These are phyloP conservation scores for Colletotrichum truncatum DNA, from an alignment of 2,329 filamentous ascomycete species.

Conservation along the genomic window DNA sequence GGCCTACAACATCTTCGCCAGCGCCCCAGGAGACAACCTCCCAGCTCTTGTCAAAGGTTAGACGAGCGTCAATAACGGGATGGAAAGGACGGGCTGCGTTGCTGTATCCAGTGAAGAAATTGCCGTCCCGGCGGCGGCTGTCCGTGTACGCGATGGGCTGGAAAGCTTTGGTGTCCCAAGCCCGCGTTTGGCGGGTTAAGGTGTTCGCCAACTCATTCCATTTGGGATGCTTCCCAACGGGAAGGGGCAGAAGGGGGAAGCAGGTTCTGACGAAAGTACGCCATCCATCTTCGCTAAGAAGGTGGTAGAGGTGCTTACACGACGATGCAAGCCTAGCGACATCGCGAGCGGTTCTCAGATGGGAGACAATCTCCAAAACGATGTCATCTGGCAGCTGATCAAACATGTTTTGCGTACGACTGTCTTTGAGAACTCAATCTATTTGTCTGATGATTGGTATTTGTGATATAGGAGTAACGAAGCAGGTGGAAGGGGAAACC, in stretches of 20 bases:
- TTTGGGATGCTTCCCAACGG: constrained; percentile 33
- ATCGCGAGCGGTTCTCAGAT: constrained; percentile 59
- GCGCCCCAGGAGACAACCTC: constrained; percentile 61
- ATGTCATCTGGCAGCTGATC: constrained; percentile 59
- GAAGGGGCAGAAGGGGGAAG: constrained; percentile 52
- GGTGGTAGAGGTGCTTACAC: constrained; percentile 47
- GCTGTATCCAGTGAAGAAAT: constrained; percentile 21
- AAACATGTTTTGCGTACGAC: constrained; percentile 35
- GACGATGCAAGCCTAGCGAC: constrained; percentile 51
- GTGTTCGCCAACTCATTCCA: constrained; percentile 54
- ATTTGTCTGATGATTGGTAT: constrained; percentile 15
- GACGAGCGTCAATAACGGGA: constrained; percentile 56
- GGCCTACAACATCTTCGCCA: constrained; percentile 59
- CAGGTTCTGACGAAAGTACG: constrained; percentile 54
- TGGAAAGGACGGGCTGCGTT: constrained; percentile 44
- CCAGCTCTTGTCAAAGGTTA: constrained; percentile 44
- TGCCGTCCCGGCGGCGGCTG: constrained; percentile 35
- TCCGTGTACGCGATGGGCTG: constrained; percentile 34
- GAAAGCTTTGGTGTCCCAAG: constrained; percentile 61
- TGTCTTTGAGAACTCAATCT: constrained; percentile 7
- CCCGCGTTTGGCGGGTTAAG: constrained; percentile 59
- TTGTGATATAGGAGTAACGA: constrained; percentile 1
- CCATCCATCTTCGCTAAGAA: constrained; percentile 57
- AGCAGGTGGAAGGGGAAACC: not conserved
- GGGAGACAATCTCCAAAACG: constrained; percentile 56